phyloP scores from a whole-genome alignment of 371 early-diverging fungal species.

The Synchytrium microbalum region DNA sequence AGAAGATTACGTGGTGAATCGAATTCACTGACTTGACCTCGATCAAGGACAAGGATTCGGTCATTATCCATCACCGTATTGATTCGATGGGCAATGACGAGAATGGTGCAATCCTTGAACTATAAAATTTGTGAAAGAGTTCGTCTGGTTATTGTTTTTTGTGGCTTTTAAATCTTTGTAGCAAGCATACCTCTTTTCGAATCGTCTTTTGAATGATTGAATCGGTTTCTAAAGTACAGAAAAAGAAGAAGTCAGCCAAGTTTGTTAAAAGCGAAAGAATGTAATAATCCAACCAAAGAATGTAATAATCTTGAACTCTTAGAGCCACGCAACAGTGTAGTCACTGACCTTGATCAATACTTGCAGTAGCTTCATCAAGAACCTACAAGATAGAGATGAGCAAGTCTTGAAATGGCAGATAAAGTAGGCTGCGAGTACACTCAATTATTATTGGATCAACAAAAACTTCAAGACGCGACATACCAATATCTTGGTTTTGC shows the following conservation, averaged over 20 bases:
- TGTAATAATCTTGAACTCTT: not conserved
- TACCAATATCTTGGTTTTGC: slow-evolving; percentile 33
- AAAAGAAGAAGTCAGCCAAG: slow-evolving; percentile 15
- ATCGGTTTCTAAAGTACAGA: slow-evolving; percentile 18
- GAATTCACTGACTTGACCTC: slow-evolving; percentile 70
- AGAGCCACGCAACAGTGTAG: not conserved
- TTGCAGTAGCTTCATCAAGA: slow-evolving; percentile 91
- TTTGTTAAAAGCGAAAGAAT: not conserved
- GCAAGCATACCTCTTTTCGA: slow-evolving; percentile 49
- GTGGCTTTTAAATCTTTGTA: too few relatives aligned
- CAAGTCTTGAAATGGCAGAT: too few relatives aligned
- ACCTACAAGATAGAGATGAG: slow-evolving; percentile 58
- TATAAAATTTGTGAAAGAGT: too few relatives aligned
- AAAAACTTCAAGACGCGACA: not conserved
- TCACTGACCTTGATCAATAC: slow-evolving; percentile 80
- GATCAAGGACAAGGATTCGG: slow-evolving; percentile 70
- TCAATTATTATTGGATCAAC: slow-evolving; percentile 46
- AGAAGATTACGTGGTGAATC: slow-evolving; percentile 64
- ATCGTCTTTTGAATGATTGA: slow-evolving; percentile 79
- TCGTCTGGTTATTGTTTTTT: too few relatives aligned
- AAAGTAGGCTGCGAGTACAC: slow-evolving; percentile 51
- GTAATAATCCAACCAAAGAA: slow-evolving; percentile 5
- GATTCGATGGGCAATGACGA: slow-evolving; percentile 87
- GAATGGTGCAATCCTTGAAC: slow-evolving; percentile 76
- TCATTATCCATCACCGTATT: slow-evolving; percentile 66